Percentiles rank a stretch among this genome's conserved stretches.
phyloP scores from a whole-genome alignment of 2,329 filamentous ascomycete species.

The Paecilomyces sp. region DNA sequence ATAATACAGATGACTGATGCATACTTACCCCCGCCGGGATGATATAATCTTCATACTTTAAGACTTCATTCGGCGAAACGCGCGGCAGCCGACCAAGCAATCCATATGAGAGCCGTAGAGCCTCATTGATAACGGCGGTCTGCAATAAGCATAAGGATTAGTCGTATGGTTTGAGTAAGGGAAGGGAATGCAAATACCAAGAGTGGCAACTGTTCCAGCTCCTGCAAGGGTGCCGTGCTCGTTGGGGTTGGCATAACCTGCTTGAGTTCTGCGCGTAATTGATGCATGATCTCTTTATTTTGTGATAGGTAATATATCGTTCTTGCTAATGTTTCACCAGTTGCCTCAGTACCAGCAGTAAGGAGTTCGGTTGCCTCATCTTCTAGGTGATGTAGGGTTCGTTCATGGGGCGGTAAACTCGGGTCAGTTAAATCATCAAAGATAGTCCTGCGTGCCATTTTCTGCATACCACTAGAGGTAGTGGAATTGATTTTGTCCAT shows the following conservation, averaged over 20 bases:
- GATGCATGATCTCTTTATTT: not conserved
- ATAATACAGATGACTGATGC: not conserved
- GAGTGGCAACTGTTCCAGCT: constrained; percentile 7
- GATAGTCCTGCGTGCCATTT: constrained; percentile 4
- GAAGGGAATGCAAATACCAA: not conserved
- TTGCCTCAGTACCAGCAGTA: constrained; percentile 11
- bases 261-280: not conserved
- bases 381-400: constrained; percentile 5
- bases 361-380: constrained; percentile 8
- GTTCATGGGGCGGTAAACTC: constrained; percentile 7
- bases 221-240: not conserved
- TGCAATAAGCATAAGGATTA: not conserved
- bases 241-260: not conserved
- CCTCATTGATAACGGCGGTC: not conserved
- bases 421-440: constrained; percentile 11
- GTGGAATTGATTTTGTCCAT: not conserved
- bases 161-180: not conserved
- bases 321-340: not conserved
- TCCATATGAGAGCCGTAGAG: not conserved
- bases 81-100: not conserved
- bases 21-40: constrained; percentile 13
- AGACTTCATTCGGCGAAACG: constrained; percentile 2
- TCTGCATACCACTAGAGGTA: not conserved
- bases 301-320: constrained; percentile 1
- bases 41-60: constrained; percentile 9